Percentiles rank a stretch among this genome's conserved stretches.
phyloP scores from a whole-genome alignment of 2,329 filamentous ascomycete genomes.

The Aureobasidium lini region DNA sequence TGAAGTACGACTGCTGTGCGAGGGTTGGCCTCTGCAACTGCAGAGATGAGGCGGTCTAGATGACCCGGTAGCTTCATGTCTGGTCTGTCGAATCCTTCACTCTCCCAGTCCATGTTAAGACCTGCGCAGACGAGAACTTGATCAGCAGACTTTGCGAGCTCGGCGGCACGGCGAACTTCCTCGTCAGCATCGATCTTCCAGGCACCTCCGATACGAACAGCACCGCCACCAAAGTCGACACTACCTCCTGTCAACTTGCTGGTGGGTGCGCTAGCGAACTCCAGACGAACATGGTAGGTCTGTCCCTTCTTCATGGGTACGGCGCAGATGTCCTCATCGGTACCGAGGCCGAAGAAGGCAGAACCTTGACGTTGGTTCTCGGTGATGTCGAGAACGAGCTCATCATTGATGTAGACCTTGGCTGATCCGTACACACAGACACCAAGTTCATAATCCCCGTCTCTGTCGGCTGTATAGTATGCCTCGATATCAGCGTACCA shows the following conservation, averaged over 20 bases:
- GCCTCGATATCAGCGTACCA: constrained; percentile 46
- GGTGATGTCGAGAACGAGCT: constrained; percentile 57
- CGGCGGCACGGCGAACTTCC: constrained; percentile 58
- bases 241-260: constrained; percentile 54
- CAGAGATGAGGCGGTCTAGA: constrained; percentile 58
- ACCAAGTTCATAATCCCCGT: constrained; percentile 57
- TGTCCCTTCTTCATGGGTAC: constrained; percentile 52
- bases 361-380: constrained; percentile 52
- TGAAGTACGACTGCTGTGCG: constrained; percentile 68
- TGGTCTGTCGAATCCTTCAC: constrained; percentile 59
- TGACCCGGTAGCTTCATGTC: constrained; percentile 53
- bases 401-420: constrained; percentile 53
- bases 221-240: constrained; percentile 61
- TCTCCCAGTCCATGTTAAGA: constrained; percentile 71
- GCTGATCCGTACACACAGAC: constrained; percentile 59
- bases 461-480: constrained; percentile 52
- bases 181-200: constrained; percentile 51
- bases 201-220: constrained; percentile 53
- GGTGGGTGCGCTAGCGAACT: constrained; percentile 58
- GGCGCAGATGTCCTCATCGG: constrained; percentile 54
- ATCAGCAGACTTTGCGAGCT: constrained; percentile 60
- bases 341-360: constrained; percentile 59
- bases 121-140: constrained; percentile 73
- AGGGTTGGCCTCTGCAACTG: constrained; percentile 58
- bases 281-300: constrained; percentile 52